phyloP scores from a whole-genome alignment of 164 flowering plant genomes.

The Warburgia ugandensis region DNA sequence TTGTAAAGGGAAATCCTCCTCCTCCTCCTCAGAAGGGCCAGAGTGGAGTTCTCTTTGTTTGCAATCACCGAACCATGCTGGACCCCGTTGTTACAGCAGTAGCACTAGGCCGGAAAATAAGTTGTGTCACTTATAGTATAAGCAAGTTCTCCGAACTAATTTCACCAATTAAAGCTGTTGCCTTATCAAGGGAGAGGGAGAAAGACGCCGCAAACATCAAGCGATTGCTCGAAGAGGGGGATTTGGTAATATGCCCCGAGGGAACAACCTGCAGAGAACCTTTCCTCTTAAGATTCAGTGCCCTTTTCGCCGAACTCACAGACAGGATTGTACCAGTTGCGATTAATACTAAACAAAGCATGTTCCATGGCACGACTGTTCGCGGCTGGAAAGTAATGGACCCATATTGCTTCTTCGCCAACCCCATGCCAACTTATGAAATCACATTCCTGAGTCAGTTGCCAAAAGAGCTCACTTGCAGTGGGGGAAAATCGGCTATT shows the following conservation, averaged over 20 bases:
- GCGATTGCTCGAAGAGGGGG: slow-evolving; percentile 56
- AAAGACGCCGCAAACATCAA: slow-evolving; percentile 61
- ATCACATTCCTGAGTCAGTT: slow-evolving; percentile 68
- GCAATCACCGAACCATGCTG: slow-evolving; percentile 40
- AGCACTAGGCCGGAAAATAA: slow-evolving; percentile 62
- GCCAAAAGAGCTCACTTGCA: slow-evolving; percentile 61
- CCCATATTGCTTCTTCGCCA: slow-evolving; percentile 80
- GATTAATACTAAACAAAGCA: slow-evolving; percentile 47
- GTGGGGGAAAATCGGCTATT: slow-evolving; percentile 39
- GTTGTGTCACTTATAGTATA: slow-evolving; percentile 79
- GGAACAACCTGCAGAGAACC: slow-evolving; percentile 88
- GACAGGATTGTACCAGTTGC: slow-evolving; percentile 90
- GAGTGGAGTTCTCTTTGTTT: slow-evolving; percentile 41
- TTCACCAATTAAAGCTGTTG: slow-evolving; percentile 77
- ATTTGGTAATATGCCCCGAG: slow-evolving; percentile 77
- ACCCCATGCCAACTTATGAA: slow-evolving; percentile 71
- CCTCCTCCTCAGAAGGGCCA: slow-evolving; percentile 54
- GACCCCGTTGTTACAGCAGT: slow-evolving; percentile 76
- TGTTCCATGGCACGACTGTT: slow-evolving; percentile 68
- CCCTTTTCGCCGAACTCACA: slow-evolving; percentile 76
- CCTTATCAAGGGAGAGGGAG: slow-evolving; percentile 58
- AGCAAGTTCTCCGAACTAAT: slow-evolving; percentile 64
- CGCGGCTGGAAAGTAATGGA: slow-evolving; percentile 63
- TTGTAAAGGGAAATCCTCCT: slow-evolving; percentile 74
- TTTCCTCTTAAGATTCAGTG: slow-evolving; percentile 68